Base-by-base conservation (phyloP, 768 basidiomycete species). In the Podaxis carcinomalis region DNA sequence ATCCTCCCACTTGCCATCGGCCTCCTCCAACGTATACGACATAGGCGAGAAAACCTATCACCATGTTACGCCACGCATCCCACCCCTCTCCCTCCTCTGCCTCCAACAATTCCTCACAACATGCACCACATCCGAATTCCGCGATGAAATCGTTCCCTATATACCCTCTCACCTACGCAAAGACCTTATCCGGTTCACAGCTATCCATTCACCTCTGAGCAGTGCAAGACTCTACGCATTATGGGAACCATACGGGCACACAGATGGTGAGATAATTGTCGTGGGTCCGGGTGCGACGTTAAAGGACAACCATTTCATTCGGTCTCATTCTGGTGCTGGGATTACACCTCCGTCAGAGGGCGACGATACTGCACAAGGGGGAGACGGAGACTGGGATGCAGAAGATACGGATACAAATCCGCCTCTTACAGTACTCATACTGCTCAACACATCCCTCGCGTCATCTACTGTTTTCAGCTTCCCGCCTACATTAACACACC, bases 221-320 rank as follows among this genome's bases (percentile, higher is more conserved):
- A 75, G 70, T 56, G 67, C 73, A 21, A 80, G 81, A 58, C 74
- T 91, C 19, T 78, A 78, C 55, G 74, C 79, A 6, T 68, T 90
- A 4, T 79, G 81, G 57, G 77, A 76, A 36, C 74, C 77, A 0
- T 72, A 82, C 4, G 78, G 81, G 0, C 83, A 88, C 66, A 77
- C 79, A 2, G 82, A 83, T 55, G 84, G 87, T 0, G 90, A 92
- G 62, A 72, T 90, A 10, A 68, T 91, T 39, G 68, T 92, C 23
- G 78, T 89, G 27, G 87, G 86, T 13, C 86, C 85, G 0, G 68
- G 74, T 23, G 80, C 79, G 7, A 64, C 70, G 5, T 66, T 86
- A 2, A 77, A 72, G 16, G 76, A 78, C 40, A 76, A 79, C 52
- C 69, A 78, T 61, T 81, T 87, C 64, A 67, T 70, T 51, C 69